Base-by-base conservation (phyloP, 371 early-diverging fungal species). In the Zychaea mexicana region DNA sequence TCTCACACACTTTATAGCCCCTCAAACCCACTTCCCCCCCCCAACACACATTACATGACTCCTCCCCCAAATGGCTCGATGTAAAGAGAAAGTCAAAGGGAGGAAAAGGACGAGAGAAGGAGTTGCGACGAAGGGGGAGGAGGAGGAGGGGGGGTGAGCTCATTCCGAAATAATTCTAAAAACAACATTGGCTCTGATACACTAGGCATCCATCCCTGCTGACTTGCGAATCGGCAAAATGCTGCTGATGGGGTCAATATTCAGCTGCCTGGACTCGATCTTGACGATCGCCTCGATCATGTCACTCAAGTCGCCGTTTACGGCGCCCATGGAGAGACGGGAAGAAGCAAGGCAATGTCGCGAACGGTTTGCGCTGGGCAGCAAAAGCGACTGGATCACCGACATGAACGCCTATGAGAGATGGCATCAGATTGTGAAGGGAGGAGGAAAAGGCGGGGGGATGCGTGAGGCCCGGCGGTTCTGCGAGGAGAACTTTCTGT, bases 201-300 rank as follows among this genome's bases (percentile, higher is more conserved):
- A 3, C 1, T 60, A 73, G 76, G 93, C 94, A 2, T 82, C 86
- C 30, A 84, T 96, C 67, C 97, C 98, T 2, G 89, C 97, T n/a
- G 94, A 96, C 71, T 79, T 96, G 17, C 82, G 89, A 53, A 86
- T 96, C 24, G 94, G 94, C 67, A 98, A 96, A 73, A 85, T 97
- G 77, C 74, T 98, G 22, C 68, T 97, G 38, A 87, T 86, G 68
- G 94, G 94, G 1, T 81, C 90, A 8, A 87, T 95, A 2, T 91
- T 94, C 68, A 76, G 85, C 22, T 95, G 95, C 59, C 73, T 95
- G 13, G 95, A 94, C 49, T 87, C 91, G 1, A 81, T 91, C 1
- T 66, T 95, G 26, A 94, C 94, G 0, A 85, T 95, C 21, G 95
- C 94, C 0, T 91, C 96, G 0, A 86, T 82, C 54, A 85, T 94